Evolutionary conservation across 345 rosid species (phyloP), one percentile per base, ranked within the genome.

Genomic region (Melaleuca quinquenervia): DNA sequence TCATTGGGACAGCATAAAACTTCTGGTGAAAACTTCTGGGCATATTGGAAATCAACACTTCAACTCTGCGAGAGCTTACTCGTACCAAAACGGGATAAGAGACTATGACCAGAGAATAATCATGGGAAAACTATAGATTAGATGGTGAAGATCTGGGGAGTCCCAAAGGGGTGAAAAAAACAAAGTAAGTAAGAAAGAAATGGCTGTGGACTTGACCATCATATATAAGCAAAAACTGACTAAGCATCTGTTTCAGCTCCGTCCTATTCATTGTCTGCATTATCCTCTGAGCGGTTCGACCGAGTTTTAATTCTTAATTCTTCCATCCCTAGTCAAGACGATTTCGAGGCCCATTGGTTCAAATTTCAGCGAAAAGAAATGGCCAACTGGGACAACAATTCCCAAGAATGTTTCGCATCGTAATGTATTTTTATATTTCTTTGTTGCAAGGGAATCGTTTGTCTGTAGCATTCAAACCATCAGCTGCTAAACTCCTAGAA

Each of bases 401-500:
- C 55, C 51, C 84, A 87, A 53, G 85, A 45, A 50, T 82, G 85
- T 62, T 64, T 50, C 52, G 27, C 48, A 62, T 58, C 60, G 62
- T 70, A 70, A 70, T 70, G 80, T 18, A 70, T n/a, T n/a, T 70
- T 48, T 1, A 10, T 18, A 70, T 36, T 70, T 70, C 48, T 8
- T 18, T 36, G 48, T 70, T 18, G 7, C 80, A 18, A 70, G 80
- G 9, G 80, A 18, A 18, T 70, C 8, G 45, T 70, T 70, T 70
- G 80, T 70, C 80, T 18, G 80, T 70, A 70, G 80, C 80, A 70
- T 70, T 8, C 80, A 70, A 36, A 70, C 80, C 26, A 36, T 48
- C n/a, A 6, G 36, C 49, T 56, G 36, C 78, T 50, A 48, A 82
- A 70, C 52, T 52, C 88, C 90, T 84, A 86, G 82, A 86, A 84